Evolutionary conservation across 192 early-diverging fungal genomes (phyloP), one percentile per base, ranked within the genome.

Genomic region (Powellomyces hirtus): DNA sequence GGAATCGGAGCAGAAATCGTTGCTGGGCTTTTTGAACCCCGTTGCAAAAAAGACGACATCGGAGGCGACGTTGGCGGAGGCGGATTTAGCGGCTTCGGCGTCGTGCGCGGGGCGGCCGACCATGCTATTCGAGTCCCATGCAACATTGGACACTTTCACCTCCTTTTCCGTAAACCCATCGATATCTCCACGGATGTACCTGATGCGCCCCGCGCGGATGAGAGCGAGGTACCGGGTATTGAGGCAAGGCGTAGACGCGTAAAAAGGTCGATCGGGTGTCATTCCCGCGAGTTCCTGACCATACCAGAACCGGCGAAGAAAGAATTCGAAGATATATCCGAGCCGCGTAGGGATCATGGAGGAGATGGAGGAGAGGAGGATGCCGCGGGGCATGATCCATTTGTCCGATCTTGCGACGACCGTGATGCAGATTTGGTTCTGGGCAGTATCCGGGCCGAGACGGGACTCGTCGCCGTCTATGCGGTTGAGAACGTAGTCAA

Each of bases 241-340:
- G 38, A 68, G 57, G 34, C 67, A 68, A 0, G 67, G 67, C 0
- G 67, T 68, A 11, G 67, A 68, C 1, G 67, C 35, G 67, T 60
- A 68, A 45, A 68, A 68, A 29, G 67, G 67, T n/a, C 44, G 34
- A 11, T 1, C 27, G 29, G 67, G 67, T 5, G 67, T 45, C 57
- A 61, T 61, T 13, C 56, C 67, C 20, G 33, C 38, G 38, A 68
- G 58, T 31, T 68, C 67, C 11, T n/a, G 30, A 22, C 67, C 67
- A 45, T 68, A 68, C 67, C 67, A 68, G 44, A 60, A 68, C 36
- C 24, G 38, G 38, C 67, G 55, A 22, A 68, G 36, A 45, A 66
- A 66, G 30, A 5, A 4, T 38, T 66, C 64, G 22, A 56, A 11
- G 27, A 66, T 20, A 26, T 37, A 66, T 35, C 64, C 64, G 37